These are phyloP conservation scores for Vickermania spadyakhi DNA, from an alignment of 208 protist species.

Conservation along the genomic window DNA sequence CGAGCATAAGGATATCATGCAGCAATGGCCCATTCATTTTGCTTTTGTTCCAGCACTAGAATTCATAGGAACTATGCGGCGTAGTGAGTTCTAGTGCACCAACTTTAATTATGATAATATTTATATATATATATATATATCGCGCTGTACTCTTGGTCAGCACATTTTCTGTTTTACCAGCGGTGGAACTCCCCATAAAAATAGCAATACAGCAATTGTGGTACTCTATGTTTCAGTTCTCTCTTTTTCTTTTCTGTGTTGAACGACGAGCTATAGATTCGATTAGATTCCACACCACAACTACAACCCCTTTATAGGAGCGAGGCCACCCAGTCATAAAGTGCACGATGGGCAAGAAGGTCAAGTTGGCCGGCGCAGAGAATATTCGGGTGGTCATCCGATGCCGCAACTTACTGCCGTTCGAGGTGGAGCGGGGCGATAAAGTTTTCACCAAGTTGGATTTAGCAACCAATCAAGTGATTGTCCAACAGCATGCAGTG, in stretches of 20 bases:
- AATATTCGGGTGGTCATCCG: slow-evolving; percentile 89
- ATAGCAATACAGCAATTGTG: too few species aligned
- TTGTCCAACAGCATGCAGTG: slow-evolving; percentile 79
- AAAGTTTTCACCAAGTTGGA: slow-evolving; percentile 82
- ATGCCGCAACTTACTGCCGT: slow-evolving; percentile 66
- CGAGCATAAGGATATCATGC: slow-evolving; percentile 43
- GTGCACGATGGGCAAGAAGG: slow-evolving; percentile 16
- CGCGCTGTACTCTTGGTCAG: too few species aligned
- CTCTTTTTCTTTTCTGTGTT: slow-evolving; percentile 7
- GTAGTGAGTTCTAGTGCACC: slow-evolving; percentile 43
- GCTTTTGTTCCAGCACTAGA: slow-evolving; percentile 77
- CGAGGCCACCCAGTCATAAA: slow-evolving; percentile 24
- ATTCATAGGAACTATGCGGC: slow-evolving; percentile 55
- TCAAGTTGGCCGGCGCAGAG: slow-evolving; percentile 54
- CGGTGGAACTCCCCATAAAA: too few species aligned
- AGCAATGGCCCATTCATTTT: slow-evolving; percentile 37
- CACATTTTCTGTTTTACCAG: too few species aligned
- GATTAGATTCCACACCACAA: too few species aligned
- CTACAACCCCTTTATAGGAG: too few species aligned
- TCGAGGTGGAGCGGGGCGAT: slow-evolving; percentile 79
- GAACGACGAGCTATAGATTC: too few species aligned
- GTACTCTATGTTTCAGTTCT: too few species aligned
- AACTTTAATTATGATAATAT: slow-evolving; percentile 2
- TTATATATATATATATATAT: slow-evolving; percentile 8
- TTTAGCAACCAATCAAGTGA: slow-evolving; percentile 77